Conservation (phyloP, 345 rosid genomes). For the Rhodamnia rubescens region DNA sequence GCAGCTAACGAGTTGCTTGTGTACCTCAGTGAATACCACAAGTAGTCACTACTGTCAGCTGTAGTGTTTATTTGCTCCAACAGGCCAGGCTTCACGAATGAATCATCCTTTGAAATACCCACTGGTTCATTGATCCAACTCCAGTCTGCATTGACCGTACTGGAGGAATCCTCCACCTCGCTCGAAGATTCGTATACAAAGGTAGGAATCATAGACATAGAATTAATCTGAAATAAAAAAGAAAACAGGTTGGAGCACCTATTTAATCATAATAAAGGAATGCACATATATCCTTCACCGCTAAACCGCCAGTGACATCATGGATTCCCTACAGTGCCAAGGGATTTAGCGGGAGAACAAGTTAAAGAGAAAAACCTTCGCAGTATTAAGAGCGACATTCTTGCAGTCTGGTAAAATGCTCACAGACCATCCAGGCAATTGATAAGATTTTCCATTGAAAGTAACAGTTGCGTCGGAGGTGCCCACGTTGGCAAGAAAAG, state of each 20-base stretch:
- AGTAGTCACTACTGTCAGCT: conserved; percentile 75
- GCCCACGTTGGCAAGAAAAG: conserved; percentile 76
- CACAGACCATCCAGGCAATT: conserved; percentile 91
- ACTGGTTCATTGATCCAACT: conserved; percentile 74
- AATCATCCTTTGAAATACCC: conserved; percentile 61
- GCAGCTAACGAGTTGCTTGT: not conserved
- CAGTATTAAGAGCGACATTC: conserved; percentile 75
- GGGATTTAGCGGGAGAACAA: not conserved
- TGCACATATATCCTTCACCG: not conserved
- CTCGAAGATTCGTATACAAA: conserved; percentile 33
- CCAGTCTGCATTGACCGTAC: conserved; percentile 46
- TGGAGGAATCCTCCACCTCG: conserved; percentile 29
- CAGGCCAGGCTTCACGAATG: conserved; percentile 56
- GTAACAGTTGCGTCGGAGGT: conserved; percentile 52
- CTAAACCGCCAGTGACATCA: not conserved
- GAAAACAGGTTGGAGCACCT: not conserved
- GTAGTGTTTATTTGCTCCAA: conserved; percentile 84
- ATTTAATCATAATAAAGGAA: not conserved
- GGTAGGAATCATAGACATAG: conserved; percentile 44
- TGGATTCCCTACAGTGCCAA: not conserved
- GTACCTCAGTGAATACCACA: conserved; percentile 92
- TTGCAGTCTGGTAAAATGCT: conserved; percentile 97
- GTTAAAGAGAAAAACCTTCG: conserved; percentile 52
- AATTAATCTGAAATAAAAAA: conserved; percentile 49
- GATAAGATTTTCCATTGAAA: conserved; percentile 63